Evolutionary conservation across 805 yeast genomes (phyloP), one percentile per base, ranked within the genome.

Genomic region (Starmerella gropengiesseri): DNA sequence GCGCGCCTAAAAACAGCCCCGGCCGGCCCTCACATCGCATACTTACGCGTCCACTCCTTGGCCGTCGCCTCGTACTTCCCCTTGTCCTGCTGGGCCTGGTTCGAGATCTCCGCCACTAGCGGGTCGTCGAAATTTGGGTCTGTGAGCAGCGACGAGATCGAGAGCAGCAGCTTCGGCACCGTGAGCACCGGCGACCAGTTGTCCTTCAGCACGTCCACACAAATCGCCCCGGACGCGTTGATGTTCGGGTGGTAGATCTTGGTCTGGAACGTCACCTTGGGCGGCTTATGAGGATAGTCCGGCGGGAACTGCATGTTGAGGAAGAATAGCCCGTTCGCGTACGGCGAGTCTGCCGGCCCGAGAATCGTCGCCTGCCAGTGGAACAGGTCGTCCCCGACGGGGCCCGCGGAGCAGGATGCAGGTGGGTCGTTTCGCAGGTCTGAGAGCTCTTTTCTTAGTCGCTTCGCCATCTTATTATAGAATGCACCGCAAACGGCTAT

Each of bases 41-140:
- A 91, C 69, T 91, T 91, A 70, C 89, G 81, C 26, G 98, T 91
- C 97, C 97, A 91, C 69, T 91, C 98, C 60, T 81, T 78, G 46
- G 98, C 98, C 44, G 94, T 86, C 53, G 94, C 84, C 68, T 91
- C 96, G 64, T 86, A 91, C 66, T 86, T 85, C 37, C 85, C 73
- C 62, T 91, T 75, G 68, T 91, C 96, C 54, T 62, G 84, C 70
- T 87, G 87, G 71, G 87, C 93, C 51, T 87, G 76, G 60, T 89
- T 94, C 39, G 97, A 97, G 58, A 91, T 91, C 66, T 91, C 98
- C 18, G 97, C 96, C 31, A 91, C 98, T 62, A 91, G 75, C 48
- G 98, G 98, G 71, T 91, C 98, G 63, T 91, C 98, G 29, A 97
- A 97, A 60, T 89, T 89, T 40, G 98, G 97, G 64, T 91, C 97